These are phyloP conservation scores for Adenanthera pavonina DNA, from an alignment of 306 rosid species.

Conservation along the genomic window DNA sequence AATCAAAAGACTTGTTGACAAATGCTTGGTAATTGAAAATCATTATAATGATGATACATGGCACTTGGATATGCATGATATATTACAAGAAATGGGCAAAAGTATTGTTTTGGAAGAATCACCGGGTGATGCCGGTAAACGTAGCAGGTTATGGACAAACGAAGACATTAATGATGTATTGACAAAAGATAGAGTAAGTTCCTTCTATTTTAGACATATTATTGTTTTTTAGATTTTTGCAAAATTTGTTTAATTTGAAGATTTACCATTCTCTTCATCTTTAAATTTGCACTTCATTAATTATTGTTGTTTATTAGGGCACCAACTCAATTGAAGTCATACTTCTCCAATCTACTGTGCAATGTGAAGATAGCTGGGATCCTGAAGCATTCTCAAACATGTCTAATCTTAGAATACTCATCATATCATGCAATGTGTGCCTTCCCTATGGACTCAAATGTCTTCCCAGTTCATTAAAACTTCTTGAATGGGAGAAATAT, in stretches of 20 bases:
- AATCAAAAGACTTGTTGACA: not conserved
- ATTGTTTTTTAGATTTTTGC: too few relatives aligned
- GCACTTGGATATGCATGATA: not conserved
- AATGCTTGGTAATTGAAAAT: not conserved
- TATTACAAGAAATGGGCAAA: not conserved
- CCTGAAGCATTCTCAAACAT: too few relatives aligned
- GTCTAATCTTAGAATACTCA: too few relatives aligned
- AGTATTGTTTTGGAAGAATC: not conserved
- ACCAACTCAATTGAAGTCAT: too few relatives aligned
- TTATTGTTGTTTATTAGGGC: too few relatives aligned
- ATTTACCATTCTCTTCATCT: too few relatives aligned
- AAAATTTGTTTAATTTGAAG: too few relatives aligned
- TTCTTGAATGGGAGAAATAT: slow-evolving; percentile 34
- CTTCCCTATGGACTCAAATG: not conserved
- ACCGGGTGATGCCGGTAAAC: not conserved
- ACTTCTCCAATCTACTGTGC: too few relatives aligned
- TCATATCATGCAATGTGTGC: too few relatives aligned
- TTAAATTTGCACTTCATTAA: too few relatives aligned
- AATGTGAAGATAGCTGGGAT: too few relatives aligned
- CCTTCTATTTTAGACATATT: too few relatives aligned
- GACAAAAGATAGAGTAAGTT: not conserved
- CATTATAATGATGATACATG: not conserved
- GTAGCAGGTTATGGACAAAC: not conserved
- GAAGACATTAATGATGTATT: not conserved
- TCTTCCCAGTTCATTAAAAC: slow-evolving; percentile 36